Base-by-base conservation (phyloP, 2,329 filamentous ascomycete genomes). In the Harringtonia aguacate region DNA sequence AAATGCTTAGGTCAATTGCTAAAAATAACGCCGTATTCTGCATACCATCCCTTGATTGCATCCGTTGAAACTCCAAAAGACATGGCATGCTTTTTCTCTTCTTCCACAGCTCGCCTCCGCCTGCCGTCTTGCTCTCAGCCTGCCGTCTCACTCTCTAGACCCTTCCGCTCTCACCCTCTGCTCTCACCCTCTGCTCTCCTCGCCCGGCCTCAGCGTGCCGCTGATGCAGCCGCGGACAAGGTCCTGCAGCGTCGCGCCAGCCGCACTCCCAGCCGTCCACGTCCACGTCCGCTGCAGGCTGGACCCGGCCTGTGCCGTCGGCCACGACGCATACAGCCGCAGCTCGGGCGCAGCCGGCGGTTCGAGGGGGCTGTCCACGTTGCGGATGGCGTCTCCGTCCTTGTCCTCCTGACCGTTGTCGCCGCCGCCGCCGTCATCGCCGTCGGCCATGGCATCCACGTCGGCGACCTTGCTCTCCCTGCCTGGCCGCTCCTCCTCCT, bases 341-440 rank as follows among this genome's bases (percentile, higher is more conserved):
- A 53, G 46, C 22, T 51, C 50, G 0, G 46, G 47, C 9, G 44
- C 31, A 3, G 31, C 18, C 8, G 40, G 48, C 12, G n/a, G 14
- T 10, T 36, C 31, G 13, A 52, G 45, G 3, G 50, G 50, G n/a
- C 50, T 52, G 45, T 52, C 50, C 18, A 69, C 60, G 47, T 67
- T 63, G 8, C 64, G 56, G 36, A 73, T 62, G 28, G 71, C 60
- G 47, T 67, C 66, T 36, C 64, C 62, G 43, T 71, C 69, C 22
- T 71, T 67, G 0, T 61, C 55, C 24, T 60, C 63, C 42, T 65
- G 62, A 17, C 65, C 54, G 37, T 36, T 22, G 15, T 12, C 21
- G n/a, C 9, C 12, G 22, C 15, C 18, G 20, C 8, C 14, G 14
- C 8, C 20, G 17, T 18, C n/a, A 17, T 27, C 4, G 7, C 33